Conservation (phyloP, 176 grass and related monocot species). For the Carex kokanica region DNA sequence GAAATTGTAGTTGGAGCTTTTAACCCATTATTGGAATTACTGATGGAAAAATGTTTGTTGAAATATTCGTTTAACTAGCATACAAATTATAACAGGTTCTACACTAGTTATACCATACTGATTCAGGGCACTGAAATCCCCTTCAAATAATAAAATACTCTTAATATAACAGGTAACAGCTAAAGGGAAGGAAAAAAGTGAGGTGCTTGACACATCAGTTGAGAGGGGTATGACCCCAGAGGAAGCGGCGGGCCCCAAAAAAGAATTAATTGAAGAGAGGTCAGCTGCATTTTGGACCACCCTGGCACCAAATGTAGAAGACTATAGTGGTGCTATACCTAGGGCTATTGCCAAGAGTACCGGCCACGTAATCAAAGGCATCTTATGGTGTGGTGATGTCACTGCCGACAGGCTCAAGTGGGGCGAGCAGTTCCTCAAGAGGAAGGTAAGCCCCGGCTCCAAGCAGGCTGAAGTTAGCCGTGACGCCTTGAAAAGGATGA, state of each 20-base stretch:
- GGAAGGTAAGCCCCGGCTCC: constrained; percentile 37
- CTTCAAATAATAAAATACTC: not conserved
- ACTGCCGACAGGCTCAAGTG: constrained; percentile 52
- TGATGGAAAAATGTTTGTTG: not conserved
- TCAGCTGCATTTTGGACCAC: constrained; percentile 93
- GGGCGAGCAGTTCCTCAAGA: constrained; percentile 59
- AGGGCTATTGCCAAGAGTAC: constrained; percentile 65
- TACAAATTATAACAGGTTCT: not conserved
- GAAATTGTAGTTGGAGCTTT: not conserved
- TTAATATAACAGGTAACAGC: constrained; percentile 33
- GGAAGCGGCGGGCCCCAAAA: constrained; percentile 69
- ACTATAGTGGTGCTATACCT: constrained; percentile 71
- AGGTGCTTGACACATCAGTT: constrained; percentile 59
- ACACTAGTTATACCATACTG: not conserved
- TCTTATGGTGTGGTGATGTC: constrained; percentile 92
- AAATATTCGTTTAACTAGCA: not conserved
- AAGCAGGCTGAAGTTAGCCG: constrained; percentile 56
- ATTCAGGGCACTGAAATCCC: not conserved
- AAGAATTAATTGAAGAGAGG: constrained; percentile 58
- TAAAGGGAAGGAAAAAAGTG: constrained; percentile 32
- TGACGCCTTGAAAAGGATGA: constrained; percentile 76
- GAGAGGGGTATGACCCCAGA: constrained; percentile 59
- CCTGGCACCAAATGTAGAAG: constrained; percentile 89
- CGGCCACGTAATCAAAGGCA: constrained; percentile 67
- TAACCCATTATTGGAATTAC: not conserved